Evolutionary conservation across 1,284 basidiomycete genomes (phyloP), one percentile per base, ranked within the genome.

Genomic region (Ganoderma leucocontextum): DNA sequence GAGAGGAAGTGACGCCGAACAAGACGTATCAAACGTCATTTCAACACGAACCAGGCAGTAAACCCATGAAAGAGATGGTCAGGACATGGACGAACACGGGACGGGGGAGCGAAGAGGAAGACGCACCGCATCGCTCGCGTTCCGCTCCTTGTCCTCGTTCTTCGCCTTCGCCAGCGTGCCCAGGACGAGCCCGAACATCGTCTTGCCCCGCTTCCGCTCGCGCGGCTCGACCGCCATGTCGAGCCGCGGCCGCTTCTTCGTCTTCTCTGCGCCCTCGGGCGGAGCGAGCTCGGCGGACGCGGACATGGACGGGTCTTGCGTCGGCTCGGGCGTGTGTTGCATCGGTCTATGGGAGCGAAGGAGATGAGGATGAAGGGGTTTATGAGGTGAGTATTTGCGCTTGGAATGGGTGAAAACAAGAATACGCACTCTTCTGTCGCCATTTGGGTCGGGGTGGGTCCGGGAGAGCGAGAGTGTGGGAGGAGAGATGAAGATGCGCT

Each of bases 91-190:
- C 22, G 33, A 61, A 19, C 55, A 41, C 1, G 17, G 17, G 7
- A n/a, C 4, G 9, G 6, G 36, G n/a, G 29, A 53, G 29, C 29
- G 29, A 29, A 29, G 29, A 29, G 29, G 42, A 0, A 33, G 66
- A 85, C 90, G 70, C 72, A 93, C 91, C 74, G 92, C 92, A 74
- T 94, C 92, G 79, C 91, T 92, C 42, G 89, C 88, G 78, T 86
- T 92, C 67, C 92, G 83, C 82, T 91, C 88, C 77, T 91, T 90
- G 78, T 93, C 92, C 83, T 94, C 92, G 73, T 86, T 89, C 83
- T 92, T 93, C 73, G 92, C 92, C 84, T 91, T 92, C 82, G 91
- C 92, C 71, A 94, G 86, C 73, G 92, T 94, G 67, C 91, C 91
- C 68, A 94, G 80, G 73, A 93, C 82, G 74, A 94, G 83, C 73